Conservation (phyloP, 2,329 filamentous ascomycete genomes). For the Rhexocercosporidium sp. region DNA sequence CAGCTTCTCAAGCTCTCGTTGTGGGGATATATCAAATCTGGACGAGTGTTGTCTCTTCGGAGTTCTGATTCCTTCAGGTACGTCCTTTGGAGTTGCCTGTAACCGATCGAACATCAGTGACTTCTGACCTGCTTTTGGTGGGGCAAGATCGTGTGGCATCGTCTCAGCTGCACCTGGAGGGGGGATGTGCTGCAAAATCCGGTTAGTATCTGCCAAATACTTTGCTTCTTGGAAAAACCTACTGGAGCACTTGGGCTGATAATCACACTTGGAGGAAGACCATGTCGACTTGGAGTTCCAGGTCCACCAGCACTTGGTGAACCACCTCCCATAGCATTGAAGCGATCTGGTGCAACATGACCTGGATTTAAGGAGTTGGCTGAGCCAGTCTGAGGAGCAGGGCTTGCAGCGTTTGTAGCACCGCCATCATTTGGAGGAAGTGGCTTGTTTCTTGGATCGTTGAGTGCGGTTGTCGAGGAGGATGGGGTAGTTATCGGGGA, state of each 20-base stretch:
- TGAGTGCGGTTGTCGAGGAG: conserved; percentile 86
- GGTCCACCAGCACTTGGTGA: conserved; percentile 51
- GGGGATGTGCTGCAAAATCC: conserved; percentile 73
- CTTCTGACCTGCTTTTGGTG: conserved; percentile 90
- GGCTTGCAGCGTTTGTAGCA: conserved; percentile 29
- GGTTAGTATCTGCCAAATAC: background rate
- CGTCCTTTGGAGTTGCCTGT: conserved; percentile 93
- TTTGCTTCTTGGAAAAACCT: conserved; percentile 49
- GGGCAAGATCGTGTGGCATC: conserved; percentile 96
- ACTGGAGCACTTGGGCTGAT: conserved; percentile 95
- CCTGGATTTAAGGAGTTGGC: conserved; percentile 39
- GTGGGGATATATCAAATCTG: conserved; percentile 95
- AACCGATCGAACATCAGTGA: conserved; percentile 86
- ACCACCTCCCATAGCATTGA: conserved; percentile 45
- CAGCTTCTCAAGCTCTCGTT: conserved; percentile 94
- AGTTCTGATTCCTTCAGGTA: conserved; percentile 92
- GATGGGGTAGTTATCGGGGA: conserved; percentile 77
- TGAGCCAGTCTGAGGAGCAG: conserved; percentile 39
- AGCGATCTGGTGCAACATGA: conserved; percentile 48
- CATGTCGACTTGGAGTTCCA: conserved; percentile 67
- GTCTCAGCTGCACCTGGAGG: conserved; percentile 94
- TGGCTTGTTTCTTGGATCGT: conserved; percentile 84
- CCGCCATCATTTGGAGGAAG: conserved; percentile 61
- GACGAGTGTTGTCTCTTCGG: conserved; percentile 98
- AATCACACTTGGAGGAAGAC: conserved; percentile 83